These are phyloP conservation scores for Forsythia viridissima DNA, from an alignment of 257 asterid species.

Conservation along the genomic window DNA sequence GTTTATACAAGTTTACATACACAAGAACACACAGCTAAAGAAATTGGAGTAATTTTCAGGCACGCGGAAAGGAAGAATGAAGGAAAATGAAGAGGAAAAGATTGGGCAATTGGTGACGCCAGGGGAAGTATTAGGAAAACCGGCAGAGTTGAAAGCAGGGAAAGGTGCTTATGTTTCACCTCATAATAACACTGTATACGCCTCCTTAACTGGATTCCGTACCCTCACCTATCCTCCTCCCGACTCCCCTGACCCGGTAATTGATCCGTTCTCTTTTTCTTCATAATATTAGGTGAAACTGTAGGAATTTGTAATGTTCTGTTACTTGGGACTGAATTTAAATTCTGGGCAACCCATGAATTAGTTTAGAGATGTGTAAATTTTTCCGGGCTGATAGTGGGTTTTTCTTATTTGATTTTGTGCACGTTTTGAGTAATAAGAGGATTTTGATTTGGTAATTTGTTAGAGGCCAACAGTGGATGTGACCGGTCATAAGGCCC, in stretches of 20 bases:
- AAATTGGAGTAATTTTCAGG: not conserved
- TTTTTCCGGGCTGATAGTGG: not conserved
- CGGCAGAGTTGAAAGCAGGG: slow-evolving; percentile 69
- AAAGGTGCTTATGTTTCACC: slow-evolving; percentile 71
- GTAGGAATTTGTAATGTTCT: not conserved
- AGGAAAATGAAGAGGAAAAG: slow-evolving; percentile 31
- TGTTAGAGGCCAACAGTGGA: slow-evolving; percentile 75
- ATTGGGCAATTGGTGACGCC: slow-evolving; percentile 61
- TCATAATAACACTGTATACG: slow-evolving; percentile 52
- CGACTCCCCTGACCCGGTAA: slow-evolving; percentile 63
- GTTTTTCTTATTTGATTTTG: not conserved
- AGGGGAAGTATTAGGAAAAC: slow-evolving; percentile 79
- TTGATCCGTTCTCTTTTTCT: not conserved
- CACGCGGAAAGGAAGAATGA: slow-evolving; percentile 6
- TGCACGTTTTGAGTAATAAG: no score
- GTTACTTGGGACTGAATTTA: not conserved
- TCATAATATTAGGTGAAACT: no score
- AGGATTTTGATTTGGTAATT: not conserved
- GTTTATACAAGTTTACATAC: no score
- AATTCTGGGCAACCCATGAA: not conserved
- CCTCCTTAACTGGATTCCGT: slow-evolving; percentile 83
- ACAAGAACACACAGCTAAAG: not conserved
- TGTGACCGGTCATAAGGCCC: slow-evolving; percentile 88
- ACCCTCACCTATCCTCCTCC: slow-evolving; percentile 48
- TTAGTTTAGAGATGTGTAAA: not conserved